Evolutionary conservation across 2,329 filamentous ascomycete genomes (phyloP).

Genomic region (Alternaria sp.): DNA sequence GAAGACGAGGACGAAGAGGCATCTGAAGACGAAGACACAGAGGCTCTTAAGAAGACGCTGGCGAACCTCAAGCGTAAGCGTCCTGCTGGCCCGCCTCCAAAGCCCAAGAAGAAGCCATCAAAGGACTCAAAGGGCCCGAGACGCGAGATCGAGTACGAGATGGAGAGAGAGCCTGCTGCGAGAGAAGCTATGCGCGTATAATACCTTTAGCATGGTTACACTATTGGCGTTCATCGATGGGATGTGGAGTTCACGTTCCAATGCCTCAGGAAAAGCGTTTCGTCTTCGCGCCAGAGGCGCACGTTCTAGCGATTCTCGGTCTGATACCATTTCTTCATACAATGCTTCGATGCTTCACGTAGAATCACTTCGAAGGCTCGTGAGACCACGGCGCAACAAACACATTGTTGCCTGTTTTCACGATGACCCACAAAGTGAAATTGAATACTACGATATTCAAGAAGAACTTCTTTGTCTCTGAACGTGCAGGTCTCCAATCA

Average conservation of each 20-base stretch:
- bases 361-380: neutral
- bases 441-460: neutral
- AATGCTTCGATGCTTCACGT: neutral
- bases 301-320: neutral
- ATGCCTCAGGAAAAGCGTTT: neutral
- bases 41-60: conserved; percentile 65
- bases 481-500: neutral
- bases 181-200: conserved; percentile 45
- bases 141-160: conserved; percentile 82
- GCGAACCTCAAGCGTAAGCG: conserved; percentile 67
- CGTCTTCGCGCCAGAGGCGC: neutral
- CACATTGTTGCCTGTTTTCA: neutral
- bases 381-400: neutral
- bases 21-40: conserved; percentile 63
- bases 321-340: neutral
- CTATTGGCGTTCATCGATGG: conserved; percentile 26
- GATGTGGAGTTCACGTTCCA: conserved; percentile 19
- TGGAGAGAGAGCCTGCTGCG: conserved; percentile 67
- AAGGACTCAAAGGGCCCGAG: conserved; percentile 62
- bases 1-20: conserved; percentile 67
- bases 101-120: conserved; percentile 66
- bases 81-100: conserved; percentile 58
- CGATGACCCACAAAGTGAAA: conserved; percentile 3
- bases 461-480: neutral
- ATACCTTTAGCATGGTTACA: conserved; percentile 28